Evolutionary conservation across 768 basidiomycete species (phyloP).

Genomic region (Russula virescens): DNA sequence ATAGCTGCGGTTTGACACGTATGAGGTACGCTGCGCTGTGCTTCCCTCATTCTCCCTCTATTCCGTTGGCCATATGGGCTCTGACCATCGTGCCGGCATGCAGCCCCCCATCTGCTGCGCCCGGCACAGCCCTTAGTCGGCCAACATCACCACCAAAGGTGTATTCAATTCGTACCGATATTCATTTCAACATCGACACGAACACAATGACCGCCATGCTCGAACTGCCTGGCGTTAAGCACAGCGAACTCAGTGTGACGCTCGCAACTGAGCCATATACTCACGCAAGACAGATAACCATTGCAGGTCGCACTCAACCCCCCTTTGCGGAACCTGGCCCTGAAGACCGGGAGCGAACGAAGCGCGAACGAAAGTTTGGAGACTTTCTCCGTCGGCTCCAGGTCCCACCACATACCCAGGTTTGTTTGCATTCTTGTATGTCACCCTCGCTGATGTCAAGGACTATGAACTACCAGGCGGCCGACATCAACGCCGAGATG

Average conservation of each 20-base stretch:
- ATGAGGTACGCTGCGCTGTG: conserved; percentile 23
- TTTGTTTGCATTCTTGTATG: conserved; percentile 32
- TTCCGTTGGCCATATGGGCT: background rate
- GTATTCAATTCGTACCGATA: conserved; percentile 53
- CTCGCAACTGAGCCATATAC: conserved; percentile 58
- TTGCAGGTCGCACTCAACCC: conserved; percentile 44
- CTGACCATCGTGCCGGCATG: conserved; percentile 12
- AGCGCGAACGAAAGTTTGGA: conserved; percentile 54
- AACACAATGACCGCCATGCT: conserved; percentile 52
- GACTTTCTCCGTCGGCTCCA: conserved; percentile 44
- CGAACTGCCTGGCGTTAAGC: conserved; percentile 65
- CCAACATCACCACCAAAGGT: conserved; percentile 5
- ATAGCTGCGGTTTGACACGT: conserved; percentile 14
- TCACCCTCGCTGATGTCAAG: conserved; percentile 23
- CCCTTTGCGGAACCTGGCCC: conserved; percentile 33
- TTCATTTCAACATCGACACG: conserved; percentile 49
- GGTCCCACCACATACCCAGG: conserved; percentile 53
- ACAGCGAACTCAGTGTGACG: conserved; percentile 49
- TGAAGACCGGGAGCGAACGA: conserved; percentile 27
- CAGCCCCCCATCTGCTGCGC: conserved; percentile 17
- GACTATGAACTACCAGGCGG: conserved; percentile 35
- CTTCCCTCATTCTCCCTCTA: background rate
- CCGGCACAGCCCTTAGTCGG: conserved; percentile 5
- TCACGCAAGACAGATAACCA: conserved; percentile 53
- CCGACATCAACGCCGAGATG: conserved; percentile 50